Evolutionary conservation across 2,329 filamentous ascomycete species (phyloP), one percentile per base, ranked within the genome.

Genomic region (Colletotrichum scovillei): DNA sequence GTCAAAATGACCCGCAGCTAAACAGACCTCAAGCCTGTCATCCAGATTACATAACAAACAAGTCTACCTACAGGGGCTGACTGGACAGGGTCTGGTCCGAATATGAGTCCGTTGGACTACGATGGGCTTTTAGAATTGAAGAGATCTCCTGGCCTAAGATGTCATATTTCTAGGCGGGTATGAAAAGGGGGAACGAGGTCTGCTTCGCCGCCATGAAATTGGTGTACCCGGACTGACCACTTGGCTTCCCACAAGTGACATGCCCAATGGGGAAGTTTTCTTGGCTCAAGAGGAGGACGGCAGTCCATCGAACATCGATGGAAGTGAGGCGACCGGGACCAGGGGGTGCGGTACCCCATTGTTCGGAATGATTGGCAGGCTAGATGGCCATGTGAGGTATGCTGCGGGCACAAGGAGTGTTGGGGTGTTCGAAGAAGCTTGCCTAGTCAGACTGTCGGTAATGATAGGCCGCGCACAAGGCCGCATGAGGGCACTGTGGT

Each of bases 371-470:
- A 52, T 63, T 69, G 38, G 52, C 53, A 16, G 67, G 19, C 22
- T 38, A 38, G 24, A 26, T 58, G 42, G 46, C 32, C 42, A 59
- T 60, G 55, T 46, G 65, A 62, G 59, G 46, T 26, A 60, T 55
- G 57, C 63, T 46, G 58, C 67, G 16, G 60, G 35, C 70, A 60
- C 32, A 49, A 28, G 53, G 35, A 16, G 49, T 26, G 66, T 60
- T 64, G 55, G 59, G 67, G 62, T 42, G 62, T 65, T 59, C 38
- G 60, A 70, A 65, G 66, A 73, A 72, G 72, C 67, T 72, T 74
- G 70, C 70, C 53, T 65, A 30, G 49, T 30, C 35, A 35, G 62
- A 74, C 67, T 72, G 63, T 68, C 72, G 72, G 68, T 63, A 63
- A 62, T 49, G 38, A 57, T n/a, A 67, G 72, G 72, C 58, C 72